Evolutionary conservation across 805 yeast species (phyloP).

Genomic region (Pichia deserticola): DNA sequence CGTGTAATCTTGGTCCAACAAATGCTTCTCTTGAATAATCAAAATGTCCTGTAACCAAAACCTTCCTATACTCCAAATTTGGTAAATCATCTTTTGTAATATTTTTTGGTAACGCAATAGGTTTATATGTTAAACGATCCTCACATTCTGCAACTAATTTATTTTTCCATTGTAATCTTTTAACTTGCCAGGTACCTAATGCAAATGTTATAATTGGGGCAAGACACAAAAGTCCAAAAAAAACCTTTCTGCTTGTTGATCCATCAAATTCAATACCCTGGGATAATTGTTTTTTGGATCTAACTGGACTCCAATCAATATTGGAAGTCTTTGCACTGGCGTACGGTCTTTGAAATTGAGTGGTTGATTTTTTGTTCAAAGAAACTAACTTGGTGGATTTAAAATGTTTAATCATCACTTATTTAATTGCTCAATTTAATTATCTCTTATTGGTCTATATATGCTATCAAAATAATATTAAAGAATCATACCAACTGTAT

Average conservation of each 20-base stretch:
- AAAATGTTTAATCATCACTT: background rate
- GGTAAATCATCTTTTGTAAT: conserved; percentile 53
- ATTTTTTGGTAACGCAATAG: conserved; percentile 64
- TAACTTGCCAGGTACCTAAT: conserved; percentile 90
- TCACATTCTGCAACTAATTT: conserved; percentile 77
- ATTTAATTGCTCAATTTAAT: no score
- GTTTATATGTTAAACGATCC: conserved; percentile 65
- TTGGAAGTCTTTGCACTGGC: conserved; percentile 54
- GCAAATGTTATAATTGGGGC: conserved; percentile 86
- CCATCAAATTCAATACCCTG: conserved; percentile 22
- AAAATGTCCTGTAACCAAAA: conserved; percentile 68
- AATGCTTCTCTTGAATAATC: conserved; percentile 82
- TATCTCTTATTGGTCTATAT: no score
- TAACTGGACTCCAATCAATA: conserved; percentile 80
- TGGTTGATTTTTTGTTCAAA: background rate
- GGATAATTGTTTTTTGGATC: conserved; percentile 35
- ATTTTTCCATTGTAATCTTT: conserved; percentile 81
- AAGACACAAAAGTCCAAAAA: conserved; percentile 40
- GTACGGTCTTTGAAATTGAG: conserved; percentile 13
- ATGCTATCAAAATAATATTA: no score
- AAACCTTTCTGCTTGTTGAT: conserved; percentile 20
- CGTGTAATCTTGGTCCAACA: conserved; percentile 80
- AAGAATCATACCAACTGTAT: no score
- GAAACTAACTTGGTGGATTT: background rate
- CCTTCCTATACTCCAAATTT: conserved; percentile 77